Base-by-base conservation (phyloP, 306 rosid species). In the Psophocarpus tetragonolobus region DNA sequence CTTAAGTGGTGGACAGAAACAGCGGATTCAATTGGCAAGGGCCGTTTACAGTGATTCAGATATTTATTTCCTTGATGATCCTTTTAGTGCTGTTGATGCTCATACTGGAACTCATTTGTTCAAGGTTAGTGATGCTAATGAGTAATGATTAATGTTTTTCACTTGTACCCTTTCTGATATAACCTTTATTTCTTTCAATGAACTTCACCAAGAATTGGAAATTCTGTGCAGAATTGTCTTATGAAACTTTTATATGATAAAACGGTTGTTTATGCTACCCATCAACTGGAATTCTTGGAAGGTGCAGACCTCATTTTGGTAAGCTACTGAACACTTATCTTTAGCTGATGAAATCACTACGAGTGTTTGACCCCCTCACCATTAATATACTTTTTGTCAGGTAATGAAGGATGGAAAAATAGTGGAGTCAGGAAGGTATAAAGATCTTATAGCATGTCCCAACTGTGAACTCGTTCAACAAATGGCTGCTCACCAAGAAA, bases 51-150 rank as follows among this genome's bases (percentile, higher is more conserved):
- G 87, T 83, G 90, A 90, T 84, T 87, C 97, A 0, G 98, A 92
- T 84, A 84, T 94, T 78, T 94, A 89, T 71, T 90, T 94, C 83
- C 82, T 94, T 14, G 98, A 94, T 15, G 98, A 94, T 35, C 98
- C 98, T 84, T 90, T 94, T 71, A 94, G 98, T 79, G 98, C 97
- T 20, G 97, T 94, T 74, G 98, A 94, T 80, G 97, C 97, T 44
- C 96, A 87, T 81, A 94, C 98, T 0, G 97, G 91, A 74, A 73
- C 90, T 33, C 94, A 90, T 87, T 76, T 94, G 85, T 94, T 92
- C 79, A 82, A 92, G 97, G 98, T 84, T 54, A 63, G 87, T 21
- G 44, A 8, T 38, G 57, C 35, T 71, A 18, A 13, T 57, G 15
- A 12, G 56, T 71, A 18, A 13, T 23, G 18, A 56, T n/a, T 60